A percentile compares a stretch with the other conserved stretches of the same genome.
Conservation (phyloP, 345 rosid genomes). For the Orychophragmus violaceus region DNA sequence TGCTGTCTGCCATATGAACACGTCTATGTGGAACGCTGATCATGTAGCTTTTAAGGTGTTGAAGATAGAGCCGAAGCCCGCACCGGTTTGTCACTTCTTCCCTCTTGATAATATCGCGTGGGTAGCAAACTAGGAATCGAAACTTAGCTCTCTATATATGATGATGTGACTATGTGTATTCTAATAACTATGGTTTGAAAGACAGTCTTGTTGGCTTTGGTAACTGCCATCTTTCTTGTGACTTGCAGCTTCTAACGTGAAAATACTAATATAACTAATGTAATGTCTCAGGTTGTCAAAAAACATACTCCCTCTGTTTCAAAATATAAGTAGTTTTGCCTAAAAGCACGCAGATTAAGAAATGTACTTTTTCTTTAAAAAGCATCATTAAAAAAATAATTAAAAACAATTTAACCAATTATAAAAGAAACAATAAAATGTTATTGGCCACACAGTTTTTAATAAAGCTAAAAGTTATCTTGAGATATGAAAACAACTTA, state of each 20-base stretch:
- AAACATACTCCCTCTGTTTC: too few species aligned
- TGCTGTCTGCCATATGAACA: conserved; percentile 75
- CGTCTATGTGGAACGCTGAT: conserved; percentile 55
- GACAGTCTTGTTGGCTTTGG: conserved; percentile 1
- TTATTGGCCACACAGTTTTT: too few species aligned
- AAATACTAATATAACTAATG: neutral
- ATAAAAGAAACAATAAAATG: too few species aligned
- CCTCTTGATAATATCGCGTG: conserved; percentile 57
- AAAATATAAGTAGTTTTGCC: too few species aligned
- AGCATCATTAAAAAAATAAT: too few species aligned
- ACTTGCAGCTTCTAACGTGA: conserved; percentile 5
- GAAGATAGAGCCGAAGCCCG: conserved; percentile 41
- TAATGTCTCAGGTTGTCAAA: too few species aligned
- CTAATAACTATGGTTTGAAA: conserved; percentile 10
- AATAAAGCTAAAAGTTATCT: too few species aligned
- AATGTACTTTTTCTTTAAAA: too few species aligned
- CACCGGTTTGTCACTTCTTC: conserved; percentile 72
- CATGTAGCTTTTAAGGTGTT: conserved; percentile 61
- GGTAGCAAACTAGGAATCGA: conserved; percentile 30
- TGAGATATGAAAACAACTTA: too few species aligned
- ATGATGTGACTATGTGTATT: conserved; percentile 7
- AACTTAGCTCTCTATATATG: neutral
- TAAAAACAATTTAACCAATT: too few species aligned
- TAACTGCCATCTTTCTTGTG: conserved; percentile 9
- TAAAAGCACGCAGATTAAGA: too few species aligned